Evolutionary conservation across 2,329 filamentous ascomycete species (phyloP).

Genomic region (Penicillium sclerotigenum): DNA sequence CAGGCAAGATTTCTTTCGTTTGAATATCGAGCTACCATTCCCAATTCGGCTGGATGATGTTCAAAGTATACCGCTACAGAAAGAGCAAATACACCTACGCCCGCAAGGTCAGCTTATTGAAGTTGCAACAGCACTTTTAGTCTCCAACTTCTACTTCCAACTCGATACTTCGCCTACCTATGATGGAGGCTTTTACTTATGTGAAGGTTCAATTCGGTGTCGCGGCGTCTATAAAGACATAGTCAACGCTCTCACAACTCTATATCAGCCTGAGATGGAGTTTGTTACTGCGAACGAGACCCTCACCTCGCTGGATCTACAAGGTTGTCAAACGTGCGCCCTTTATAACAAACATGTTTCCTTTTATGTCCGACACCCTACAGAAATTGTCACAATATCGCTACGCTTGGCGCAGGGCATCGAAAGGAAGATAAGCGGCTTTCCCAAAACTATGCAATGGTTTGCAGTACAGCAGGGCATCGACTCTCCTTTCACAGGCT

Average conservation of each 20-base stretch:
- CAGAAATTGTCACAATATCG: conserved; percentile 2
- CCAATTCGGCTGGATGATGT: conserved; percentile 5
- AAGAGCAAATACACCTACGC: not conserved
- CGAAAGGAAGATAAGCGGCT: conserved; percentile 13
- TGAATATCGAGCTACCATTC: not conserved
- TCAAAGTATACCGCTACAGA: conserved; percentile 7
- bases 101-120: conserved; percentile 1
- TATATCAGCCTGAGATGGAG: conserved; percentile 3
- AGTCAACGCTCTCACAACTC: conserved; percentile 1
- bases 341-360: conserved; percentile 8
- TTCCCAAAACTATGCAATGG: conserved; percentile 13
- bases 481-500: not conserved
- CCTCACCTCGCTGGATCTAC: conserved; percentile 1
- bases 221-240: conserved; percentile 4
- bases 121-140: conserved; percentile 4
- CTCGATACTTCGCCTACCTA: conserved; percentile 4
- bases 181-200: conserved; percentile 6
- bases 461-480: conserved; percentile 10
- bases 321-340: conserved; percentile 5
- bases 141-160: conserved; percentile 9
- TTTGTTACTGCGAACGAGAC: conserved; percentile 7
- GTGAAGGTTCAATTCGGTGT: conserved; percentile 10
- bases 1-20: not conserved
- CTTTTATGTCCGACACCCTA: conserved; percentile 8
- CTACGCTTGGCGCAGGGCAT: not conserved